phyloP scores from a whole-genome alignment of 805 yeast genomes.

The Lipomyces starkeyi region DNA sequence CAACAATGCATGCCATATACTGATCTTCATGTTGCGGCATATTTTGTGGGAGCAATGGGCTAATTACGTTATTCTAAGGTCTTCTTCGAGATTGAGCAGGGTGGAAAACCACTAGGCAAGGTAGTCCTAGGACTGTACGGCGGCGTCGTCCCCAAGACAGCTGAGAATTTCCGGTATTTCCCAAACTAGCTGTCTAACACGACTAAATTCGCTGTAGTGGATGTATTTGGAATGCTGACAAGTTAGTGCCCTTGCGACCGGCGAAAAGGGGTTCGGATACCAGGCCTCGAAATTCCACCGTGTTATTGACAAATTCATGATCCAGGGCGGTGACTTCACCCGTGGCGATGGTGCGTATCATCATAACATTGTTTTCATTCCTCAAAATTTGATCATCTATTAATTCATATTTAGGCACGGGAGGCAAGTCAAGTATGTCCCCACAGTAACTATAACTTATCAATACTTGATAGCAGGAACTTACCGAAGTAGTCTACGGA shows the following conservation, averaged over 20 bases:
- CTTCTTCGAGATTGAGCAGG: slow-evolving; percentile 84
- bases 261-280: slow-evolving; percentile 76
- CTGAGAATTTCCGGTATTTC: slow-evolving; percentile 71
- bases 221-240: not conserved
- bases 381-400: not conserved
- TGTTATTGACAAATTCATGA: slow-evolving; percentile 69
- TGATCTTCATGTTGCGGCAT: not conserved
- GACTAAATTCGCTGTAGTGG: slow-evolving; percentile 47
- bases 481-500: slow-evolving; percentile 63
- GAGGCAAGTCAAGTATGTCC: slow-evolving; percentile 56
- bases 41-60: not conserved
- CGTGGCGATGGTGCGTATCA: slow-evolving; percentile 45
- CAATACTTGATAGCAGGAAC: not conserved
- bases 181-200: not conserved
- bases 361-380: not conserved
- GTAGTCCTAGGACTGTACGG: slow-evolving; percentile 89
- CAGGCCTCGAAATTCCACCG: slow-evolving; percentile 72
- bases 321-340: slow-evolving; percentile 89
- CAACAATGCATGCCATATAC: not conserved
- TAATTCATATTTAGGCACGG: slow-evolving; percentile 55
- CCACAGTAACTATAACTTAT: not conserved
- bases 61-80: slow-evolving; percentile 52
- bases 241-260: slow-evolving; percentile 68
- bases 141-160: slow-evolving; percentile 84
- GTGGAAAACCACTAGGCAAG: slow-evolving; percentile 77